Percentiles rank a stretch among this genome's conserved stretches.
Evolutionary conservation across 306 rosid species (phyloP).

Genomic region (Arachis stenosperma): DNA sequence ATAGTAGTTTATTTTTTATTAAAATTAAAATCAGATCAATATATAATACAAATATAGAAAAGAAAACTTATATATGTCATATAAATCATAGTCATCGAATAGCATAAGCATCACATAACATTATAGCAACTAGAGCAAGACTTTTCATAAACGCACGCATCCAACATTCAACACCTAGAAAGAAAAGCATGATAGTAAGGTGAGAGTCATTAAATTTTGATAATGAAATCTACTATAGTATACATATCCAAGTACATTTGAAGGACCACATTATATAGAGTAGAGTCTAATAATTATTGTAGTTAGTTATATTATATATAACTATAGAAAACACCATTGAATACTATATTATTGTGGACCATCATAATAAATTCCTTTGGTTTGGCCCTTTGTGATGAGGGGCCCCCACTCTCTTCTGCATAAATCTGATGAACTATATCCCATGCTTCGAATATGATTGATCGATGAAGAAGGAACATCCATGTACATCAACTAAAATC

Average conservation of each 20-base stretch:
- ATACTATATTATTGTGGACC: conserved; percentile 15
- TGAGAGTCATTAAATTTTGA: neutral
- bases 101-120: neutral
- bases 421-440: neutral
- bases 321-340: too few species aligned
- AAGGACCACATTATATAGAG: conserved; percentile 10
- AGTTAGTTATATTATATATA: neutral
- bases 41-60: too few species aligned
- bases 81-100: neutral
- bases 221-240: neutral
- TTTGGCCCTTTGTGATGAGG: neutral
- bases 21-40: too few species aligned
- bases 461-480: too few species aligned
- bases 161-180: neutral
- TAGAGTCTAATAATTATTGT: too few species aligned
- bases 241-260: neutral
- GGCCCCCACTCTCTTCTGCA: conserved; percentile 5
- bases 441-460: too few species aligned
- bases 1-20: too few species aligned
- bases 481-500: too few species aligned
- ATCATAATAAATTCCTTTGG: conserved; percentile 7
- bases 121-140: neutral
- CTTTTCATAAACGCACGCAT: neutral
- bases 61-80: too few species aligned
- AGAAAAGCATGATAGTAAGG: neutral